A percentile compares a stretch with the other conserved stretches of the same genome.
These are phyloP conservation scores for Pseudoturritis turrita DNA, from an alignment of 345 rosid species.

Conservation along the genomic window DNA sequence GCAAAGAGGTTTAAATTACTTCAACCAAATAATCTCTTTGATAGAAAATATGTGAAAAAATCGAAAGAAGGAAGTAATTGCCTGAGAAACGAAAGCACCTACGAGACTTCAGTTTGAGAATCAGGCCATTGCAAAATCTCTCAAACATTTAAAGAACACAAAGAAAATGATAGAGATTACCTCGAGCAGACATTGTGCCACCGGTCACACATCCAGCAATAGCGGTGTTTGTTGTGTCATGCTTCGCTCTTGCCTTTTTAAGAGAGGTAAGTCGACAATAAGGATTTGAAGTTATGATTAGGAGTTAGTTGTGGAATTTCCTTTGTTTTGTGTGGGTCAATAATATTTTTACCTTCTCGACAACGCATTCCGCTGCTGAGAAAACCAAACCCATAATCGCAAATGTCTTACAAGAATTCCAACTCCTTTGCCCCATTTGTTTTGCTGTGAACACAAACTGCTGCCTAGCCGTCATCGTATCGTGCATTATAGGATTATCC, in stretches of 20 bases:
- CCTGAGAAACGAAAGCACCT: neutral
- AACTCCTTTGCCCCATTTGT: conserved; percentile 88
- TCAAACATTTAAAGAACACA: neutral
- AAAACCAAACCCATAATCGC: conserved; percentile 91
- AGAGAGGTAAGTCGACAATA: neutral
- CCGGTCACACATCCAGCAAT: conserved; percentile 95
- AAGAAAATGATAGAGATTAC: conserved; percentile 33
- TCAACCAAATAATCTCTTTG: neutral
- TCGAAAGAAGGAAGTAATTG: neutral
- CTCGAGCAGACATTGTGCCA: conserved; percentile 76
- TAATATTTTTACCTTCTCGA: conserved; percentile 65
- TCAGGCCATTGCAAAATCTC: neutral
- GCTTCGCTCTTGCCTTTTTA: conserved; percentile 79
- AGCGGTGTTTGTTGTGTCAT: conserved; percentile 71
- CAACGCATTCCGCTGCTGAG: conserved; percentile 83
- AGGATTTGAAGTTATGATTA: neutral
- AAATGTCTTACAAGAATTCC: conserved; percentile 80
- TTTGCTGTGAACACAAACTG: conserved; percentile 66
- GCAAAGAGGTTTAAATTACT: neutral
- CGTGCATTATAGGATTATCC: conserved; percentile 77
- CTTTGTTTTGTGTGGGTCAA: neutral
- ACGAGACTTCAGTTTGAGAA: neutral
- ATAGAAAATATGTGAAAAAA: neutral
- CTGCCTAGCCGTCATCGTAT: conserved; percentile 70
- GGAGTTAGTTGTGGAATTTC: neutral